These are phyloP conservation scores for Melaleuca alternifolia DNA, from an alignment of 345 rosid genomes.

Conservation along the genomic window DNA sequence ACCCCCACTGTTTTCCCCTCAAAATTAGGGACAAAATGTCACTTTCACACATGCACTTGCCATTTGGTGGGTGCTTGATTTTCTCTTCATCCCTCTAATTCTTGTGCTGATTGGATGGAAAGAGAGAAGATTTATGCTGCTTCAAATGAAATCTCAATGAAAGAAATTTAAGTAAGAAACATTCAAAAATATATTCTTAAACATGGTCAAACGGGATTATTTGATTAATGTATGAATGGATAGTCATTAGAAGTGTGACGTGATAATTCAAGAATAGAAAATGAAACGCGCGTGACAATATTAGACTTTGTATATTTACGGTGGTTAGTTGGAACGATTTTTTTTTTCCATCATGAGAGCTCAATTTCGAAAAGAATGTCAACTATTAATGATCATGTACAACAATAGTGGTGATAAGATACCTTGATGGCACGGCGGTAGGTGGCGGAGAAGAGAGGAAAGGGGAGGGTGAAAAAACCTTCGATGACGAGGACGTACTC, in stretches of 20 bases:
- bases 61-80: not conserved
- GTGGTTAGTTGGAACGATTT: not conserved
- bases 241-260: not conserved
- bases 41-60: not conserved
- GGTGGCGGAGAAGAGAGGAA: slow-evolving; percentile 75
- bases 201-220: not conserved
- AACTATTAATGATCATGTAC: not conserved
- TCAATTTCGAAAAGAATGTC: not conserved
- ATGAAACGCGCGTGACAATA: not conserved
- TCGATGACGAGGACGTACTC: slow-evolving; percentile 91
- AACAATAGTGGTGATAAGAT: not conserved
- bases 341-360: not conserved
- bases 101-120: not conserved
- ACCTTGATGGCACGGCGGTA: slow-evolving; percentile 68
- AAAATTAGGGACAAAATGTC: not conserved
- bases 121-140: not conserved
- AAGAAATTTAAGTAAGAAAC: not conserved
- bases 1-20: not conserved
- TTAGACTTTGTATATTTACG: not conserved
- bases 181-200: not conserved
- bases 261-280: not conserved
- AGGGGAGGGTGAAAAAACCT: slow-evolving; percentile 82
- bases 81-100: not conserved
- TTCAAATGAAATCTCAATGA: not conserved
- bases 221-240: not conserved